Percentiles rank a stretch among this genome's conserved stretches.
Conservation (phyloP, 2,329 filamentous ascomycete genomes). For the Sarocladiaceae sp. region DNA sequence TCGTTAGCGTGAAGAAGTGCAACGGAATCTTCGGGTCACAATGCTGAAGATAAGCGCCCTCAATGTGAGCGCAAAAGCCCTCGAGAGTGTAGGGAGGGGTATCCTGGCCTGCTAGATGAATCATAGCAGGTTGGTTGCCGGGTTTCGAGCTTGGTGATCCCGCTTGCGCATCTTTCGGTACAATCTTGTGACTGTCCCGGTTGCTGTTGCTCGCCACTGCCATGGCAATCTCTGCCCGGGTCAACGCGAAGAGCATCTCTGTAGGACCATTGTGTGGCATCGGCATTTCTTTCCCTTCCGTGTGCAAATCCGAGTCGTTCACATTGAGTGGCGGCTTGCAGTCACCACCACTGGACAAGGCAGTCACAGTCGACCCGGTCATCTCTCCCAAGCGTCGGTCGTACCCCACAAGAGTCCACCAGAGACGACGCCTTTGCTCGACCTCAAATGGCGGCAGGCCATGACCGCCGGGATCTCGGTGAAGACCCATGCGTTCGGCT, state of each 20-base stretch:
- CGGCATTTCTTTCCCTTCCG: constrained; percentile 49
- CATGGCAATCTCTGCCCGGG: constrained; percentile 50
- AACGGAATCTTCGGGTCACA: constrained; percentile 54
- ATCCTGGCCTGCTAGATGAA: constrained; percentile 43
- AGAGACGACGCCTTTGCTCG: constrained; percentile 64
- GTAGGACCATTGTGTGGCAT: constrained; percentile 44
- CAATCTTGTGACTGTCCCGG: constrained; percentile 27
- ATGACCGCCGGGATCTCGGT: constrained; percentile 52
- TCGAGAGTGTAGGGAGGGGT: constrained; percentile 44
- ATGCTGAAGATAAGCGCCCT: constrained; percentile 47
- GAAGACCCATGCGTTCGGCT: constrained; percentile 62
- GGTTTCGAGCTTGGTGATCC: constrained; percentile 16
- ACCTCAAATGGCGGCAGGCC: constrained; percentile 53
- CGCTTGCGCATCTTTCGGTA: constrained; percentile 16
- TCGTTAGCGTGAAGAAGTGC: constrained; percentile 52
- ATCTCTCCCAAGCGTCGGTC: constrained; percentile 65
- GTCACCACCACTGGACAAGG: constrained; percentile 46
- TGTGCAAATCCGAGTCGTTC: constrained; percentile 53
- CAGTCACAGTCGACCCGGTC: constrained; percentile 51
- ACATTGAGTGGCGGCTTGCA: constrained; percentile 54
- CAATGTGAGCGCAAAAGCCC: constrained; percentile 47
- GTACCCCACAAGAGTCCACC: constrained; percentile 66
- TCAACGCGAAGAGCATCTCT: constrained; percentile 54
- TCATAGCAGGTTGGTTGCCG: constrained; percentile 25
- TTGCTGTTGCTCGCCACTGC: constrained; percentile 42